phyloP scores from a whole-genome alignment of 2,329 filamentous ascomycete species.

The Paraphoma sp. region DNA sequence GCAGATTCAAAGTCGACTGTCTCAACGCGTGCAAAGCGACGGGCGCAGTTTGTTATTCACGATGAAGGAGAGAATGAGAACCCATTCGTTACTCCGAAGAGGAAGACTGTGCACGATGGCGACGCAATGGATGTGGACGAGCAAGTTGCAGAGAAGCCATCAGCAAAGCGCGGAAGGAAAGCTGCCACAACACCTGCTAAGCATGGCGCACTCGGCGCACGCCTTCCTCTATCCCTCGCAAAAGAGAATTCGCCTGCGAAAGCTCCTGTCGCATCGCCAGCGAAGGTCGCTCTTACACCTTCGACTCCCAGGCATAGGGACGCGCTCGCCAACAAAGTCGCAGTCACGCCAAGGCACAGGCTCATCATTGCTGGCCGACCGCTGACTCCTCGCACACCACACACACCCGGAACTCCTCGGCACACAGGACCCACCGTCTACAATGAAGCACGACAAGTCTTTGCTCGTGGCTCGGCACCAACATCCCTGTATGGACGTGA shows the following conservation, averaged over 20 bases:
- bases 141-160: constrained; percentile 38
- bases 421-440: constrained; percentile 76
- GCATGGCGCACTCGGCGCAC: constrained; percentile 52
- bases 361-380: constrained; percentile 78
- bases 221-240: constrained; percentile 52
- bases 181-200: constrained; percentile 54
- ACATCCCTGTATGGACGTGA: constrained; percentile 81
- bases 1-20: constrained; percentile 29
- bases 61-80: constrained; percentile 74
- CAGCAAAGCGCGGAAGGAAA: constrained; percentile 43
- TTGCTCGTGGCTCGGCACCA: constrained; percentile 78
- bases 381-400: constrained; percentile 78
- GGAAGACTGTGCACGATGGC: constrained; percentile 45
- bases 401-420: constrained; percentile 74
- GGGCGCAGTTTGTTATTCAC: constrained; percentile 53
- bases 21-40: constrained; percentile 51
- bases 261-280: constrained; percentile 58
- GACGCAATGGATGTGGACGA: constrained; percentile 56
- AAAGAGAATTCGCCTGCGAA: constrained; percentile 57
- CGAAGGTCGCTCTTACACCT: constrained; percentile 59
- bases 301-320: constrained; percentile 81
- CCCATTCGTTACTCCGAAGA: constrained; percentile 55
- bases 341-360: constrained; percentile 82
- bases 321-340: constrained; percentile 71
- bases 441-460: constrained; percentile 84